Conservation (phyloP, 805 yeast species). For the Tetrapisispora pingtungensis region DNA sequence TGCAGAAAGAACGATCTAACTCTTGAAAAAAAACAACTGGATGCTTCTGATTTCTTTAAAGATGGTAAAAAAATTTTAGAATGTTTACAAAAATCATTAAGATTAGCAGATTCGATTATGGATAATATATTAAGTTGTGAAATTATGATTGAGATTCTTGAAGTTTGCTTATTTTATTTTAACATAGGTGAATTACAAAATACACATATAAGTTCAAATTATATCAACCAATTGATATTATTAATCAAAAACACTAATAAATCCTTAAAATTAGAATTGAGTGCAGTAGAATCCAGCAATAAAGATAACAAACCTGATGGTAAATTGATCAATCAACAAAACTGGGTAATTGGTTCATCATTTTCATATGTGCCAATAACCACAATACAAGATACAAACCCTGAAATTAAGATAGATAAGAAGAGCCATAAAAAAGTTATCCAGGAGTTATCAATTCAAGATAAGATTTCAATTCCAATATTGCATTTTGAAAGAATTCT, state of each 20-base stretch:
- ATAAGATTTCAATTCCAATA: slow-evolving; percentile 9
- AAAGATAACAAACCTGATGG: neutral
- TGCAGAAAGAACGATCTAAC: slow-evolving; percentile 34
- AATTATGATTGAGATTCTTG: slow-evolving; percentile 77
- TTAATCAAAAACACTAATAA: slow-evolving; percentile 56
- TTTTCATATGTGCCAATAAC: neutral
- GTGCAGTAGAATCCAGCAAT: neutral
- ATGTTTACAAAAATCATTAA: slow-evolving; percentile 72
- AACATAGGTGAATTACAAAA: slow-evolving; percentile 20
- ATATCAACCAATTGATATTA: slow-evolving; percentile 79
- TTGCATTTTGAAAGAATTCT: slow-evolving; percentile 64
- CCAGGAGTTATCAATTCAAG: neutral
- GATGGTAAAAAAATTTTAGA: slow-evolving; percentile 71
- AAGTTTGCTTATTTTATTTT: slow-evolving; percentile 72
- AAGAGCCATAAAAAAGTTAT: neutral
- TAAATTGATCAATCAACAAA: no score
- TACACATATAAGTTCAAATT: slow-evolving; percentile 50
- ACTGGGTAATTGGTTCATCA: neutral
- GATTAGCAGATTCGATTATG: slow-evolving; percentile 89
- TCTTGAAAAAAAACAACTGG: neutral
- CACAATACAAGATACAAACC: neutral
- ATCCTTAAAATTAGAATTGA: slow-evolving; percentile 28
- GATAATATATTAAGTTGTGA: slow-evolving; percentile 54
- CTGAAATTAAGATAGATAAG: neutral
- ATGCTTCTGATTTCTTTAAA: slow-evolving; percentile 28